phyloP scores from a whole-genome alignment of 345 rosid species.

The Syzygium aromaticum region DNA sequence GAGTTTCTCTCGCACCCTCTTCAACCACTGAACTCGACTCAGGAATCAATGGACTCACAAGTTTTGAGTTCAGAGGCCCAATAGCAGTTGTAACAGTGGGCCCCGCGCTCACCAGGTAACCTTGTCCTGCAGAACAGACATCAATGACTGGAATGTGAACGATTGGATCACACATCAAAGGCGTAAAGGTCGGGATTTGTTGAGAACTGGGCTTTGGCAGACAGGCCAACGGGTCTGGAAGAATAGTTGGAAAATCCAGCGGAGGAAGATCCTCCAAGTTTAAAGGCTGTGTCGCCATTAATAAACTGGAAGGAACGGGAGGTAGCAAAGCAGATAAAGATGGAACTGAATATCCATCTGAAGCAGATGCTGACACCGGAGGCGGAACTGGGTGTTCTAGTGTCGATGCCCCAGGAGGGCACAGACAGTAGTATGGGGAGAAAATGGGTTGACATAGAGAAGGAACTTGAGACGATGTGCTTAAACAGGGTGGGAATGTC shows the following conservation, averaged over 20 bases:
- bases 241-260: slow-evolving; percentile 16
- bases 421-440: slow-evolving; percentile 92
- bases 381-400: slow-evolving; percentile 26
- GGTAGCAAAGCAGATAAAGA: slow-evolving; percentile 60
- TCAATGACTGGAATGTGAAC: slow-evolving; percentile 88
- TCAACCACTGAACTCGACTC: slow-evolving; percentile 59
- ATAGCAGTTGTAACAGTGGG: slow-evolving; percentile 52
- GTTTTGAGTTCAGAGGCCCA: slow-evolving; percentile 45
- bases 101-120: slow-evolving; percentile 86
- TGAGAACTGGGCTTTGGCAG: slow-evolving; percentile 20
- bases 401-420: slow-evolving; percentile 54
- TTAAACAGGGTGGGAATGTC: slow-evolving; percentile 15
- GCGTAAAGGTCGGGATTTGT: slow-evolving; percentile 69
- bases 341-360: slow-evolving; percentile 29
- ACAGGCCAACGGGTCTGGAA: not conserved
- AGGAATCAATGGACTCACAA: slow-evolving; percentile 47
- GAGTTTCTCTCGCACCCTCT: slow-evolving; percentile 91
- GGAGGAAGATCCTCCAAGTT: slow-evolving; percentile 30
- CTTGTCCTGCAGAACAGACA: slow-evolving; percentile 92
- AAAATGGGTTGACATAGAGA: slow-evolving; percentile 35
- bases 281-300: slow-evolving; percentile 40
- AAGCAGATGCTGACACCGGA: slow-evolving; percentile 25
- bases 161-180: slow-evolving; percentile 87
- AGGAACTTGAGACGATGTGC: slow-evolving; percentile 27
- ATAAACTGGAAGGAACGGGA: slow-evolving; percentile 34